These are phyloP conservation scores for Cystobasidium slooffiae DNA, from an alignment of 1,284 basidiomycete genomes.

Conservation along the genomic window DNA sequence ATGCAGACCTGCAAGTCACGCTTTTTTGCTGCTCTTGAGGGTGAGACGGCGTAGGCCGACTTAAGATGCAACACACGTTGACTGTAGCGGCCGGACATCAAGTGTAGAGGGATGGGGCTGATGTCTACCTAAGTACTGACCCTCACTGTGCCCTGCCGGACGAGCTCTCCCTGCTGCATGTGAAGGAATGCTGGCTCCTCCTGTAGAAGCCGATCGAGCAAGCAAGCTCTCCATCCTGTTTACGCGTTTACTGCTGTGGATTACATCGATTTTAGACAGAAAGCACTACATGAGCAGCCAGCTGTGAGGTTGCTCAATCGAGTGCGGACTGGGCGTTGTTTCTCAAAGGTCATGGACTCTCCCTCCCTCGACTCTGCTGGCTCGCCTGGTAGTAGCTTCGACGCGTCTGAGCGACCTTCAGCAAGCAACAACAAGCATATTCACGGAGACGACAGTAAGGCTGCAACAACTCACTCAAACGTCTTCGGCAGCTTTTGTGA, in stretches of 20 bases:
- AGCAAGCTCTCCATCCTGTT: background rate
- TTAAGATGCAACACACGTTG: too few species aligned
- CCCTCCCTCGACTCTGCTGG: conserved; percentile 8
- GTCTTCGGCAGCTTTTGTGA: background rate
- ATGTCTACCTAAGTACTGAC: too few species aligned
- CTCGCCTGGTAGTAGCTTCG: background rate
- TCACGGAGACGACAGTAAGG: background rate
- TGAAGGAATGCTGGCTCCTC: background rate
- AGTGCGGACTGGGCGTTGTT: too few species aligned
- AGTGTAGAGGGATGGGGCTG: too few species aligned
- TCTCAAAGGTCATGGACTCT: too few species aligned
- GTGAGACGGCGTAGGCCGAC: too few species aligned
- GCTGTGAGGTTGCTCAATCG: background rate
- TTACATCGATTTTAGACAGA: background rate
- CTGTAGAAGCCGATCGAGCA: background rate
- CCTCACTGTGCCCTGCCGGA: too few species aligned
- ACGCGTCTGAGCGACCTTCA: conserved; percentile 17
- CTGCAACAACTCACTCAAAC: background rate
- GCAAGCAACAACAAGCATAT: conserved; percentile 7
- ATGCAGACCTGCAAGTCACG: too few species aligned
- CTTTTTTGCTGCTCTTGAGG: too few species aligned
- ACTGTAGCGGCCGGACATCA: too few species aligned
- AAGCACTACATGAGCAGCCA: background rate
- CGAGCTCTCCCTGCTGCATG: background rate
- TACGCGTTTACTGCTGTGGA: conserved; percentile 8